These are phyloP conservation scores for Hanseniaspora valbyensis DNA, from an alignment of 805 yeast species.

Conservation along the genomic window DNA sequence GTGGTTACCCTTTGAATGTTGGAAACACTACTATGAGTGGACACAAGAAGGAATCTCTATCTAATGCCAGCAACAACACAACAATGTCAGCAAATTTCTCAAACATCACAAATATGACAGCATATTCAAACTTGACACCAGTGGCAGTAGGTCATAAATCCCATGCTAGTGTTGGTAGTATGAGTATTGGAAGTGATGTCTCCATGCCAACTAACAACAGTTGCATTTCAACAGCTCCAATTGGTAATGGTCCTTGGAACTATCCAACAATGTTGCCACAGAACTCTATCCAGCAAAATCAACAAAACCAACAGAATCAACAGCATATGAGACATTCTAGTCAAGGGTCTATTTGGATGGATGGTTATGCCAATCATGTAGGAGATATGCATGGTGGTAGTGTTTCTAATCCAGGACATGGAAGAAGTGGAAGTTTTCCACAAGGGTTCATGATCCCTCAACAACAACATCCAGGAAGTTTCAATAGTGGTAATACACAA, in stretches of 20 bases:
- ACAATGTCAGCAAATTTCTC: background rate
- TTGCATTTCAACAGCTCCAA: background rate
- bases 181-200: slow-evolving; percentile 14
- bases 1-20: slow-evolving; percentile 4
- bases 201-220: background rate
- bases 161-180: slow-evolving; percentile 7
- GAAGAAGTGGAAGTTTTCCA: slow-evolving; percentile 1
- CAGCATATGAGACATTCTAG: slow-evolving; percentile 12
- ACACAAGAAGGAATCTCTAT: slow-evolving; percentile 8
- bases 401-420: background rate
- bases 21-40: slow-evolving; percentile 12
- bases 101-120: background rate
- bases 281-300: too few relatives aligned
- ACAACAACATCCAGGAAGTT: background rate
- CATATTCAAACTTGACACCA: background rate
- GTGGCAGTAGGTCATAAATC: slow-evolving; percentile 6
- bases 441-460: background rate
- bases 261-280: background rate
- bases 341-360: slow-evolving; percentile 14
- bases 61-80: slow-evolving; percentile 11
- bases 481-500: background rate
- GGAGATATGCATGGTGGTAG: background rate
- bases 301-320: background rate
- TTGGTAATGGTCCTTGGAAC: background rate
- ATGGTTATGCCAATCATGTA: background rate